Conservation (phyloP, 1,139 yeast species). For the Pneumocystis canis region DNA sequence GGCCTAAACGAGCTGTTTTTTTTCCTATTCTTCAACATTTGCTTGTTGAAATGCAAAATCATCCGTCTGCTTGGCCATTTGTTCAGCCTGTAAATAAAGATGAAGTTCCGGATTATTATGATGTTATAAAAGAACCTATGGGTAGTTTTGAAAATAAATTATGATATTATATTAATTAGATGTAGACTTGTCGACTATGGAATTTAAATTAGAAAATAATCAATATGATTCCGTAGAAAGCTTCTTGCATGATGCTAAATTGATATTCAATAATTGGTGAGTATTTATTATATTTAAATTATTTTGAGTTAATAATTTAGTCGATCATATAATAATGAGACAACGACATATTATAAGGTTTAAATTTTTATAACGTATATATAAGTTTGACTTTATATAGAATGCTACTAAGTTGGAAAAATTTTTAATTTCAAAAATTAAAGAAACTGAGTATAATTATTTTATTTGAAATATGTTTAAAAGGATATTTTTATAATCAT, state of each 20-base stretch:
- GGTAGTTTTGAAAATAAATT: slow-evolving; percentile 8
- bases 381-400: neutral
- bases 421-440: slow-evolving; percentile 6
- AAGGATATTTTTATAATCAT: neutral
- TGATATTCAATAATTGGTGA: slow-evolving; percentile 61
- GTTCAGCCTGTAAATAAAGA: slow-evolving; percentile 81
- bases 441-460: slow-evolving; percentile 5
- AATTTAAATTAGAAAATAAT: slow-evolving; percentile 78
- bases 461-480: neutral
- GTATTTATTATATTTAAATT: neutral
- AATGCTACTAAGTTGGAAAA: slow-evolving; percentile 10
- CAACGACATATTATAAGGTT: slow-evolving; percentile 65
- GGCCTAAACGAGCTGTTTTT: slow-evolving; percentile 90
- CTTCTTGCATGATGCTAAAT: slow-evolving; percentile 72
- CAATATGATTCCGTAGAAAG: slow-evolving; percentile 83
- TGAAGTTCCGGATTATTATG: slow-evolving; percentile 93
- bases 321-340: slow-evolving; percentile 73
- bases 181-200: slow-evolving; percentile 83
- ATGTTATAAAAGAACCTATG: slow-evolving; percentile 97
- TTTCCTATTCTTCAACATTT: slow-evolving; percentile 84
- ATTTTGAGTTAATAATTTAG: slow-evolving; percentile 23
- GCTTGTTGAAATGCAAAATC: slow-evolving; percentile 75
- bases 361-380: neutral
- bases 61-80: slow-evolving; percentile 99
- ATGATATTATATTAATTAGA: neutral